Evolutionary conservation across 352 stramenopile species (phyloP).

Genomic region (Phytopythium kandeliae): DNA sequence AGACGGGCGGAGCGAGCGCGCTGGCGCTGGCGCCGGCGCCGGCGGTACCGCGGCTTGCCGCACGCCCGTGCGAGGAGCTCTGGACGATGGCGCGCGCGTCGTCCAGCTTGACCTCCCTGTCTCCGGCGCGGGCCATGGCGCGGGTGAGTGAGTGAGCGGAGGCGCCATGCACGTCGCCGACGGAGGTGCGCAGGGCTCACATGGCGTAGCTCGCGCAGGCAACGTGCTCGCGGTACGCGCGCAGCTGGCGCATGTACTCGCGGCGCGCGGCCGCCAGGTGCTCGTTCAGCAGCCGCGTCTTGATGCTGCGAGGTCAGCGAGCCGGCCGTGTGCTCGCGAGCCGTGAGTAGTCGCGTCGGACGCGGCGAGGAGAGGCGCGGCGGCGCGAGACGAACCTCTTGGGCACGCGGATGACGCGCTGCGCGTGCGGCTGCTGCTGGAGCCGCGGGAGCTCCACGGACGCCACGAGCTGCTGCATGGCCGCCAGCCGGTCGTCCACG

Average conservation of each 20-base stretch:
- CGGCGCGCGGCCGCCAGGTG: constrained; percentile 35
- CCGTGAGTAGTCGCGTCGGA: no score
- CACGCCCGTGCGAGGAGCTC: constrained; percentile 13
- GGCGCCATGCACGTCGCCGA: no score
- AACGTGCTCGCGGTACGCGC: constrained; percentile 45
- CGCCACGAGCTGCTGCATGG: constrained; percentile 74
- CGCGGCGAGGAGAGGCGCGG: no score
- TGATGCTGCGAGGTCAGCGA: no score
- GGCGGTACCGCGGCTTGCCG: no score
- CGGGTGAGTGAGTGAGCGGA: neutral
- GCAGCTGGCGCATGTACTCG: constrained; percentile 33
- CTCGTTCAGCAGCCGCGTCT: constrained; percentile 46
- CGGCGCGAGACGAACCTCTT: no score
- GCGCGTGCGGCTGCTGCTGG: constrained; percentile 46
- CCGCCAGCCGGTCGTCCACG: constrained; percentile 58
- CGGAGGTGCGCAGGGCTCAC: no score
- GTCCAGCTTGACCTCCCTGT: constrained; percentile 53
- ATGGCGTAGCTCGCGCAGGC: constrained; percentile 43
- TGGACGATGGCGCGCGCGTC: constrained; percentile 74
- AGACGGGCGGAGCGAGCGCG: constrained; percentile 21
- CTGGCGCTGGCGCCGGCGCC: constrained; percentile 8
- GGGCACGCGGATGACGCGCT: constrained; percentile 62
- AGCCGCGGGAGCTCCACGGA: constrained; percentile 73
- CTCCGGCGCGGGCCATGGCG: neutral
- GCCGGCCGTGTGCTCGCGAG: no score